Conservation (phyloP, 2,329 filamentous ascomycete species). For the Colletotrichum tropicicola region DNA sequence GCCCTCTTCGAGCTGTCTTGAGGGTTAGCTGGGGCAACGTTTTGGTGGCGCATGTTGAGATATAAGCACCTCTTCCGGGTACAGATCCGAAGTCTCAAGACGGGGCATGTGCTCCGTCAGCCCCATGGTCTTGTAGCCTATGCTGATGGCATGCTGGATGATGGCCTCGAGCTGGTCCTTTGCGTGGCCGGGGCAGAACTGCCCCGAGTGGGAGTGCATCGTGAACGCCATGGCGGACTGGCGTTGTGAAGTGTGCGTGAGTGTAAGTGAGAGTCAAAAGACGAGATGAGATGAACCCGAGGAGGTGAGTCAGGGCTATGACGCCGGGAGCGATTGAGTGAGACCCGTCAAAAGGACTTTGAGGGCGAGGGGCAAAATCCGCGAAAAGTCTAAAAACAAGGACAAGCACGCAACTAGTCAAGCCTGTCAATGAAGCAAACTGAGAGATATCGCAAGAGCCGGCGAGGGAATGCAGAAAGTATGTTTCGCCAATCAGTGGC, state of each 20-base stretch:
- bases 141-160: constrained; percentile 78
- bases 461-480: too few relatives aligned
- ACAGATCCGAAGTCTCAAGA: constrained; percentile 76
- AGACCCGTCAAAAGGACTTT: neutral
- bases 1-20: constrained; percentile 59
- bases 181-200: constrained; percentile 94
- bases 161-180: constrained; percentile 86
- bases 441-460: too few relatives aligned
- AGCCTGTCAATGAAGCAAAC: too few relatives aligned
- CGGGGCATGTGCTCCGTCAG: constrained; percentile 97
- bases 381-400: too few relatives aligned
- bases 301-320: constrained; percentile 10
- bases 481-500: neutral
- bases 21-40: constrained; percentile 33
- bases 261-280: neutral
- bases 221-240: constrained; percentile 86
- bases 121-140: constrained; percentile 84
- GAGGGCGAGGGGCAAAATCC: neutral
- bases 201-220: constrained; percentile 96
- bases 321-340: neutral
- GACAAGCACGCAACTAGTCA: too few relatives aligned
- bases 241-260: neutral
- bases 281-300: constrained; percentile 26
- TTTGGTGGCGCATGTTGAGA: neutral
- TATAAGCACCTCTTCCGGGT: constrained; percentile 85